Conservation (phyloP, 1,284 basidiomycete genomes). For the Cutaneotrichosporon spelunceum region DNA sequence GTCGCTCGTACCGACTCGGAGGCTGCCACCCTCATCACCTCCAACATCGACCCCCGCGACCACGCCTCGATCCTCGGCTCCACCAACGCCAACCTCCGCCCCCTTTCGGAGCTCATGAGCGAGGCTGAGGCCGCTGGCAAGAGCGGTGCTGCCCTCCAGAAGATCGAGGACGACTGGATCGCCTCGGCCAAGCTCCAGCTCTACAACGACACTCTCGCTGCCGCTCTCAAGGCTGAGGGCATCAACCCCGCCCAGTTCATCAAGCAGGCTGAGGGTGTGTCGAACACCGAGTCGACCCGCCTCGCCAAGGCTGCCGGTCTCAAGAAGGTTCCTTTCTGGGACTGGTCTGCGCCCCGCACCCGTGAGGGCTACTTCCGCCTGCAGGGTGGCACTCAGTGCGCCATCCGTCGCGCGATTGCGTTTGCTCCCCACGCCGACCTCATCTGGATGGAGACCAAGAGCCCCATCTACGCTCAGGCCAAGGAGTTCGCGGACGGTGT, state of each 20-base stretch:
- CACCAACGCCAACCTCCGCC: slow-evolving; percentile 67
- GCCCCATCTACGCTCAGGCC: slow-evolving; percentile 90
- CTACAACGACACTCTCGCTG: slow-evolving; percentile 71
- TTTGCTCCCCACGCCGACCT: slow-evolving; percentile 92
- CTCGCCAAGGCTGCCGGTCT: slow-evolving; percentile 81
- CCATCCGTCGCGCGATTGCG: slow-evolving; percentile 85
- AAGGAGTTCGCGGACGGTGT: slow-evolving; percentile 88
- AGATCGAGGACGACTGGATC: slow-evolving; percentile 85
- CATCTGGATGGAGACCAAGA: slow-evolving; percentile 98
- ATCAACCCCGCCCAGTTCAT: slow-evolving; percentile 50
- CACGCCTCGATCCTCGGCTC: slow-evolving; percentile 93
- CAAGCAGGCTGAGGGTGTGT: slow-evolving; percentile 55
- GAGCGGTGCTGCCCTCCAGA: slow-evolving; percentile 74
- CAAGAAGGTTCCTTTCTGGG: slow-evolving; percentile 63
- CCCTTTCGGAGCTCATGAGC: slow-evolving; percentile 77
- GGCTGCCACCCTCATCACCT: slow-evolving; percentile 92
- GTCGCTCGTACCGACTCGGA: slow-evolving; percentile 75
- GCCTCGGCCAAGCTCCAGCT: slow-evolving; percentile 70
- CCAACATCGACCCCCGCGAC: slow-evolving; percentile 95
- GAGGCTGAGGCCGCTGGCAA: slow-evolving; percentile 78
- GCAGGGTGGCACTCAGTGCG: slow-evolving; percentile 93
- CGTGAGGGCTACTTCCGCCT: slow-evolving; percentile 89
- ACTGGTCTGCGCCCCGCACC: slow-evolving; percentile 92
- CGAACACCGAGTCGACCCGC: slow-evolving; percentile 66
- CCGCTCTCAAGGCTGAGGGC: slow-evolving; percentile 67